A percentile compares a stretch with the other conserved stretches of the same genome.
Conservation (phyloP, 2,329 filamentous ascomycete genomes). For the Ophiocordyceps camponoti-saundersi region DNA sequence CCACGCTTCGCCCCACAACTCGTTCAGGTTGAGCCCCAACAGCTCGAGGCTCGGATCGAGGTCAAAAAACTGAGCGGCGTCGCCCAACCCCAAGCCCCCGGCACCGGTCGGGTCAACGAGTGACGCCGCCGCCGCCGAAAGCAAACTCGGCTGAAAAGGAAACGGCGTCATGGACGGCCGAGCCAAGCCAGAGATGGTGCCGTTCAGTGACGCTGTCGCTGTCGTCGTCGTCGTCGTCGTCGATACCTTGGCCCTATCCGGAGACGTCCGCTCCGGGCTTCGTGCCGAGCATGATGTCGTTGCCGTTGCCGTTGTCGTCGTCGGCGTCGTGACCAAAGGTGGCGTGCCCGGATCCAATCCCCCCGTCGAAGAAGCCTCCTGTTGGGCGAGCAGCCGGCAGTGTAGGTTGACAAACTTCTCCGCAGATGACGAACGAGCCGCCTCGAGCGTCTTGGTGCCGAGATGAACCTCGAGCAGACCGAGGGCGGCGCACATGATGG, state of each 20-base stretch:
- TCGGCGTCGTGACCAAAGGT: constrained; percentile 7
- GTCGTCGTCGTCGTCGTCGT: too few relatives aligned
- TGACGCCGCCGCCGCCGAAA: constrained; percentile 11
- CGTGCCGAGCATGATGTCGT: constrained; percentile 10
- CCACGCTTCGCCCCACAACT: constrained; percentile 36
- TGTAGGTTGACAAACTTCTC: constrained; percentile 43
- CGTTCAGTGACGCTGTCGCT: too few relatives aligned
- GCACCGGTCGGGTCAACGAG: constrained; percentile 15
- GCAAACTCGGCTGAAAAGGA: constrained; percentile 17
- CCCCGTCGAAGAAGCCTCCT: constrained; percentile 26
- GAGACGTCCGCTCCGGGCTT: constrained; percentile 15
- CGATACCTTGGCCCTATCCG: constrained; percentile 22
- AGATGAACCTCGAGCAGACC: constrained; percentile 43
- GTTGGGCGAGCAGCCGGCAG: constrained; percentile 37
- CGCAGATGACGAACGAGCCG: constrained; percentile 39
- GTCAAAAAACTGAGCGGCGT: constrained; percentile 23
- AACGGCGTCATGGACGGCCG: constrained; percentile 25
- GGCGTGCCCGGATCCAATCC: constrained; percentile 9
- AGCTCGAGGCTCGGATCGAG: constrained; percentile 36
- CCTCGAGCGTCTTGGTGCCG: constrained; percentile 36
- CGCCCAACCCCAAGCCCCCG: constrained; percentile 17
- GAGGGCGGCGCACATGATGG: constrained; percentile 43
- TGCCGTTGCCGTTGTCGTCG: constrained; percentile 3
- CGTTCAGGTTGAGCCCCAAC: constrained; percentile 35
- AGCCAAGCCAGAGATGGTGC: constrained; percentile 7